These are phyloP conservation scores for Coemansia sp. DNA, from an alignment of 192 early-diverging fungal species.

Conservation along the genomic window DNA sequence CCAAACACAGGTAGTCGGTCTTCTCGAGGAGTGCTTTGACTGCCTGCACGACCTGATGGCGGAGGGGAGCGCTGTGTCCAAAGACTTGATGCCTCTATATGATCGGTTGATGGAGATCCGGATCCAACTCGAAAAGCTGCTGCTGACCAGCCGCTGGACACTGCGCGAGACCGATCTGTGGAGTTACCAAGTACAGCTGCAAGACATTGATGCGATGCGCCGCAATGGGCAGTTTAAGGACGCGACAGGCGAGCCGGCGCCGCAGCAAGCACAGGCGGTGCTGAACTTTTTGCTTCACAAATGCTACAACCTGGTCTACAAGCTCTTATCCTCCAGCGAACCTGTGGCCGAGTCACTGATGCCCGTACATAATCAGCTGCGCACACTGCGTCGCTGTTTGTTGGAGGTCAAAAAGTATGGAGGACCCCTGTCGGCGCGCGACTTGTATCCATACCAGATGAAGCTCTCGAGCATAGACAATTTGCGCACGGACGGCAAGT, in stretches of 20 bases:
- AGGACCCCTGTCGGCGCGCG: conserved; percentile 70
- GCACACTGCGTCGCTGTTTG: conserved; percentile 79
- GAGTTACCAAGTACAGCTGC: conserved; percentile 78
- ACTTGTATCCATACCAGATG: conserved; percentile 89
- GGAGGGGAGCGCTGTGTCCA: conserved; percentile 66
- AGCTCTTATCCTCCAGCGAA: conserved; percentile 77
- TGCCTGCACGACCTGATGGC: conserved; percentile 81
- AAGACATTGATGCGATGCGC: conserved; percentile 82
- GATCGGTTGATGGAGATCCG: conserved; percentile 73
- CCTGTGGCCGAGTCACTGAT: conserved; percentile 82
- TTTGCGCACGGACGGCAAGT: conserved; percentile 83
- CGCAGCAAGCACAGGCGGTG: conserved; percentile 72
- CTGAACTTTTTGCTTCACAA: conserved; percentile 77
- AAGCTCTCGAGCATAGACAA: conserved; percentile 83
- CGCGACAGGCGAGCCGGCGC: conserved; percentile 63
- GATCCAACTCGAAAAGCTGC: conserved; percentile 72
- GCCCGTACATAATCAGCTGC: conserved; percentile 85
- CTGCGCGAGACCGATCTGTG: conserved; percentile 80
- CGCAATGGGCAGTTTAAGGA: conserved; percentile 86
- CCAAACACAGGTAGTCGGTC: conserved; percentile 81
- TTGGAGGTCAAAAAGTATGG: conserved; percentile 83
- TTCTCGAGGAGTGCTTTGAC: conserved; percentile 83
- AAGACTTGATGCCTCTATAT: conserved; percentile 63
- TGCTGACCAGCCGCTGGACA: conserved; percentile 78
- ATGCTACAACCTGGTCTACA: conserved; percentile 86